A percentile compares a stretch with the other conserved stretches of the same genome.
Evolutionary conservation across 2,329 filamentous ascomycete genomes (phyloP).

Genomic region (Aspergillus carbonarius): DNA sequence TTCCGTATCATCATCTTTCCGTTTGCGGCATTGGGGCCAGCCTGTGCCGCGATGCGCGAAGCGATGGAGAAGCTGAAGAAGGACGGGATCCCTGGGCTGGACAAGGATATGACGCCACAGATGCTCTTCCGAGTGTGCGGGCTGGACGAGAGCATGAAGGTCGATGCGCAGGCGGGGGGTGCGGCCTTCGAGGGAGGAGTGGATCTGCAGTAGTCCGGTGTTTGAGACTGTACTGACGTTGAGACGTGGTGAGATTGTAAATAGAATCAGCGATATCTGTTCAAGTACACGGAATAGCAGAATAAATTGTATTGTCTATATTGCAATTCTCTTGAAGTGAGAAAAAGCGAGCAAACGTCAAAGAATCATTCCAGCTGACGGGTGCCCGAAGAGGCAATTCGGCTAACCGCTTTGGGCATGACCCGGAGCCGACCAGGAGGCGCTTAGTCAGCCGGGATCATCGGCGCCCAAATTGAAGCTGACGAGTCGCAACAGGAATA

Average conservation of each 20-base stretch:
- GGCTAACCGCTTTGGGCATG: not conserved
- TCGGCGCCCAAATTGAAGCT: not conserved
- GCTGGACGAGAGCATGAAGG: constrained; percentile 40
- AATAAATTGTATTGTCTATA: not conserved
- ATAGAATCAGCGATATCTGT: not conserved
- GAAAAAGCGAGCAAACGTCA: not conserved
- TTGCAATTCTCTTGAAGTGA: not conserved
- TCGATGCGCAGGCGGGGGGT: constrained; percentile 43
- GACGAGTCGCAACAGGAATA: constrained; percentile 9
- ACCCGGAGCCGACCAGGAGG: not conserved
- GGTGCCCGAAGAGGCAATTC: not conserved
- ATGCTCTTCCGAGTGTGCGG: constrained; percentile 46
- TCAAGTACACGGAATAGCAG: not conserved
- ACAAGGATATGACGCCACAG: constrained; percentile 36
- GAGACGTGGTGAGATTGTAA: not conserved
- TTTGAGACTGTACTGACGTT: not conserved
- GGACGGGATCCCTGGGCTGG: constrained; percentile 34
- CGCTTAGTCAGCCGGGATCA: not conserved
- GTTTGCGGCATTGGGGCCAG: constrained; percentile 40
- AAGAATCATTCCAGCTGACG: not conserved
- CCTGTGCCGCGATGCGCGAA: constrained; percentile 37
- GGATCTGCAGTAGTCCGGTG: constrained; percentile 22
- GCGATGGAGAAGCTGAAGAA: constrained; percentile 38
- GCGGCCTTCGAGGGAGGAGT: constrained; percentile 33
- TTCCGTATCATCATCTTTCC: constrained; percentile 47